Evolutionary conservation across 75 land plant species (phyloP).

Genomic region (Sequoia sempervirens): DNA sequence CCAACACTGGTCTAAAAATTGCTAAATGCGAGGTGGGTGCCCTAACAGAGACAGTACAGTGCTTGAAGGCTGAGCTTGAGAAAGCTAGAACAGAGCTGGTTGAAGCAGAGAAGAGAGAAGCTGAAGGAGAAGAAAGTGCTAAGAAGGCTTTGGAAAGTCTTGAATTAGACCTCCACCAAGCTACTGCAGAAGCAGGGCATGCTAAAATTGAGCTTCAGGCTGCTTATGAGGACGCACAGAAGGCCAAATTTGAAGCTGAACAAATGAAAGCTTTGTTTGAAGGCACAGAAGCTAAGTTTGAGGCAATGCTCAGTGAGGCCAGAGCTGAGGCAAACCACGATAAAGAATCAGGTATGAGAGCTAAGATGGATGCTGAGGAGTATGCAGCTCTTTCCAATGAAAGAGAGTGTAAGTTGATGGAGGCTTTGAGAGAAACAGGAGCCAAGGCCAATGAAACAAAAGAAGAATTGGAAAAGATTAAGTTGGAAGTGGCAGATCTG

Average conservation of each 20-base stretch:
- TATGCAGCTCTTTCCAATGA: conserved; percentile 1
- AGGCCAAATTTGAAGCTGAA: conserved; percentile 20
- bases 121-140: conserved; percentile 1
- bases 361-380: conserved; percentile 23
- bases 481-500: conserved; percentile 24
- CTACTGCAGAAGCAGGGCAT: conserved; percentile 21
- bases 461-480: conserved; percentile 24
- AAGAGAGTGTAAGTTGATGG: conserved; percentile 4
- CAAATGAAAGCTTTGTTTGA: neutral
- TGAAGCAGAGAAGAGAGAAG: conserved; percentile 2
- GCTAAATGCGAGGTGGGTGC: neutral
- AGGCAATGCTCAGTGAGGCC: conserved; percentile 2
- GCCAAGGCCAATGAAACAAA: conserved; percentile 8
- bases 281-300: neutral
- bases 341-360: conserved; percentile 32
- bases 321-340: conserved; percentile 1
- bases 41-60: neutral
- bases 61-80: conserved; percentile 7
- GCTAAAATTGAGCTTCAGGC: conserved; percentile 34
- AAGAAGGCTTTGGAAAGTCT: conserved; percentile 12
- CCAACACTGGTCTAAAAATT: conserved; percentile 13
- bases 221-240: conserved; percentile 39
- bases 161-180: conserved; percentile 12
- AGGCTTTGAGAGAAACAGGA: conserved; percentile 8
- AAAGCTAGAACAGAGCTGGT: conserved; percentile 7